phyloP scores from a whole-genome alignment of 768 basidiomycete species.

The Cystofilobasidium capitatum region DNA sequence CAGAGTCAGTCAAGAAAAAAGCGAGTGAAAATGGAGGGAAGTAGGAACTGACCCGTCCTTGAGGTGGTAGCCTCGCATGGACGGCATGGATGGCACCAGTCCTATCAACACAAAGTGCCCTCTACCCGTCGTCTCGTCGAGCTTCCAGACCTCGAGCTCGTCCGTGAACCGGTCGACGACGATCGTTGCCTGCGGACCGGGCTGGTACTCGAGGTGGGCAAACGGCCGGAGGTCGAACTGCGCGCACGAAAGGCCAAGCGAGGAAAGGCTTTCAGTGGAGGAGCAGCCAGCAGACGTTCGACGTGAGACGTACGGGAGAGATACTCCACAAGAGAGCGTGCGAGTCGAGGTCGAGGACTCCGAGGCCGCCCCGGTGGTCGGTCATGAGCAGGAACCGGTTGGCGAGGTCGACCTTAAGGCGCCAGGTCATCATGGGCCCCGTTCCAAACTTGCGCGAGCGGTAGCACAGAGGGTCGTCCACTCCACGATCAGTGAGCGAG shows the following conservation, averaged over 20 bases:
- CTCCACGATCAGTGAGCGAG: background rate
- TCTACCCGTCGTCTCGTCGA: background rate
- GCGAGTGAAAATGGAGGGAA: background rate
- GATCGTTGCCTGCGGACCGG: background rate
- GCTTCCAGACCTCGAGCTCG: conserved; percentile 14
- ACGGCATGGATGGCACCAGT: background rate
- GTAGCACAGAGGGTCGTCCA: background rate
- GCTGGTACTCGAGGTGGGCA: conserved; percentile 9
- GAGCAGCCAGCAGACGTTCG: background rate
- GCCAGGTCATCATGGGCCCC: background rate
- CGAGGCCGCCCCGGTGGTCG: background rate
- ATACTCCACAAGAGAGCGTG: background rate
- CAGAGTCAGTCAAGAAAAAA: background rate
- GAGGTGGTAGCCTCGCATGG: conserved; percentile 6
- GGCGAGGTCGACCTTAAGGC: conserved; percentile 5
- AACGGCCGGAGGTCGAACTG: background rate
- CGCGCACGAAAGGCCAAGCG: background rate
- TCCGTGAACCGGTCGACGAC: conserved; percentile 3
- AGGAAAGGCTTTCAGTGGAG: background rate
- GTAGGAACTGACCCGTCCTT: conserved; percentile 2
- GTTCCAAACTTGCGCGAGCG: background rate
- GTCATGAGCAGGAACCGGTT: conserved; percentile 1
- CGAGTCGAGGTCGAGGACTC: background rate
- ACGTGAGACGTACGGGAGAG: background rate
- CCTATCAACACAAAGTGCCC: conserved; percentile 1